Percentiles rank a stretch among this genome's conserved stretches.
These are phyloP conservation scores for Blastocystis sp. DNA, from an alignment of 352 stramenopile species.

Conservation along the genomic window DNA sequence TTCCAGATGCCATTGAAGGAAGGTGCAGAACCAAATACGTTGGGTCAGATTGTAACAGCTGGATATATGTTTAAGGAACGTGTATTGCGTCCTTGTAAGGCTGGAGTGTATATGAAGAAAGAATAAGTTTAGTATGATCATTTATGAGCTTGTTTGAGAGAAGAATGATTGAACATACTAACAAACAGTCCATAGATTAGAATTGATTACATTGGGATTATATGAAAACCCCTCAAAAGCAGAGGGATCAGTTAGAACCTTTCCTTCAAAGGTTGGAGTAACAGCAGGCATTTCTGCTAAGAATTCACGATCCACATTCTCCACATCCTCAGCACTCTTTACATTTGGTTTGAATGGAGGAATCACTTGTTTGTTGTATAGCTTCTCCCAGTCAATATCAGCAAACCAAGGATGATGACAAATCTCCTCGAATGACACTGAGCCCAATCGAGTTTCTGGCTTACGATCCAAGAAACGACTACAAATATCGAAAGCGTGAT, in stretches of 20 bases:
- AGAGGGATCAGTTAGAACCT: conserved; percentile 71
- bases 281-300: conserved; percentile 77
- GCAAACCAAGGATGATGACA: neutral
- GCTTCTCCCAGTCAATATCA: conserved; percentile 19
- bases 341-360: conserved; percentile 68
- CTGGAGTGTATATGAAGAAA: conserved; percentile 26
- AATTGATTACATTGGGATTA: conserved; percentile 49
- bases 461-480: conserved; percentile 61
- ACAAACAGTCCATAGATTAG: neutral
- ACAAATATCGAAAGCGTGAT: conserved; percentile 65
- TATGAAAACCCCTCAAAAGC: conserved; percentile 87
- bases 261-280: neutral
- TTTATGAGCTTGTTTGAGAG: neutral
- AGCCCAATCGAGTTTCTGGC: conserved; percentile 64
- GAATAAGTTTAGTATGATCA: neutral
- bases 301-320: conserved; percentile 80
- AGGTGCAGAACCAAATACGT: conserved; percentile 10
- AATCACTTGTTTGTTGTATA: conserved; percentile 1
- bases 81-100: conserved; percentile 51
- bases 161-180: neutral
- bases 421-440: conserved; percentile 58
- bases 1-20: conserved; percentile 41
- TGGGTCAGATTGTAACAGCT: conserved; percentile 35
- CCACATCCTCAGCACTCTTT: conserved; percentile 70
- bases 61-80: conserved; percentile 59